Conservation (phyloP, 352 stramenopile species). For the Pythium biforme region DNA sequence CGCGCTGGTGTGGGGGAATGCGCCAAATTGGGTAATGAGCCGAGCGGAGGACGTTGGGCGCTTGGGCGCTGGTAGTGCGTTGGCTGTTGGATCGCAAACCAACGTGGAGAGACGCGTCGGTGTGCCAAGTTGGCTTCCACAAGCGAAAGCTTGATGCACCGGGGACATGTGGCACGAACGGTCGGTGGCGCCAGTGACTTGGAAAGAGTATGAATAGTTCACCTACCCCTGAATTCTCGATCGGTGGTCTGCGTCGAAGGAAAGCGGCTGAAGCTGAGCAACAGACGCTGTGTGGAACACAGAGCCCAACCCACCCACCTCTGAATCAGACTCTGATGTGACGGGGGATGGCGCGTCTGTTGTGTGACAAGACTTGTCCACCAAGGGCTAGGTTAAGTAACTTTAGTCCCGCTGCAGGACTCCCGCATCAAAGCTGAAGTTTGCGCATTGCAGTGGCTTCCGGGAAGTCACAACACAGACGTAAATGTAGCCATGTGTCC, state of each 20-base stretch:
- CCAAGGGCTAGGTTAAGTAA: conserved; percentile 2
- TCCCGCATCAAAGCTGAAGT: conserved; percentile 6
- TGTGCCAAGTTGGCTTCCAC: neutral
- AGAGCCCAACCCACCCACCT: neutral
- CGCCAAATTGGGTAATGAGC: conserved; percentile 7
- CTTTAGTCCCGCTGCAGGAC: too few relatives aligned
- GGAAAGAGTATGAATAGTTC: conserved; percentile 1
- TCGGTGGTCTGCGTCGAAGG: conserved; percentile 12
- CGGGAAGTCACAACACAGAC: conserved; percentile 7
- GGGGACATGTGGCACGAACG: neutral
- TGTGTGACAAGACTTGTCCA: conserved; percentile 21
- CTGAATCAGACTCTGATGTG: neutral
- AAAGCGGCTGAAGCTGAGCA: neutral
- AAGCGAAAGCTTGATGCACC: neutral
- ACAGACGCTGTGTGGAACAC: neutral
- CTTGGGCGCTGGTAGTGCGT: neutral
- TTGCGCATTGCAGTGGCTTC: conserved; percentile 7
- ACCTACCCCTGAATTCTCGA: neutral
- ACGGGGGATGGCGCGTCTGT: neutral
- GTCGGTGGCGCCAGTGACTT: conserved; percentile 13
- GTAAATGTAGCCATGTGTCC: conserved; percentile 16
- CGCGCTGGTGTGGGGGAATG: neutral
- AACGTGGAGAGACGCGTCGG: conserved; percentile 6
- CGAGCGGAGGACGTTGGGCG: neutral
- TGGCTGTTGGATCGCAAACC: neutral